Evolutionary conservation across 2,329 filamentous ascomycete species (phyloP).

Genomic region (Colletotrichum chlorophyti): DNA sequence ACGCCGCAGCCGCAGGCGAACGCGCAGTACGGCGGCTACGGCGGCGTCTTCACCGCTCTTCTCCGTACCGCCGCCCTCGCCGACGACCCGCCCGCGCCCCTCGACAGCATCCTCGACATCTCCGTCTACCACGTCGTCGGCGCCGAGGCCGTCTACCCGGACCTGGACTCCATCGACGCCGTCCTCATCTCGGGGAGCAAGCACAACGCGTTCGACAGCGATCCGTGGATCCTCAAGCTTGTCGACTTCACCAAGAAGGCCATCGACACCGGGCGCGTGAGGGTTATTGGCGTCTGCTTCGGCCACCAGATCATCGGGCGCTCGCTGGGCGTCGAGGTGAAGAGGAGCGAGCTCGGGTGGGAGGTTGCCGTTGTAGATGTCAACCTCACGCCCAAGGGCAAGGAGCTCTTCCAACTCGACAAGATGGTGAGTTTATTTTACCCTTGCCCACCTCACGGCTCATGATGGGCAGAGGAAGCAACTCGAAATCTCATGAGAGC

Average conservation of each 20-base stretch:
- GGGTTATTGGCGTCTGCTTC: constrained; percentile 84
- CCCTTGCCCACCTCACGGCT: not conserved
- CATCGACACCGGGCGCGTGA: constrained; percentile 66
- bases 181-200: constrained; percentile 81
- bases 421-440: constrained; percentile 58
- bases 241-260: constrained; percentile 70
- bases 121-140: constrained; percentile 75
- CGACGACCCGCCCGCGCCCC: constrained; percentile 46
- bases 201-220: constrained; percentile 75
- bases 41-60: constrained; percentile 70
- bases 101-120: constrained; percentile 60
- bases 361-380: constrained; percentile 79
- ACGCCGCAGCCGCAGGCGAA: constrained; percentile 71
- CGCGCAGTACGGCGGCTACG: constrained; percentile 74
- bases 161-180: constrained; percentile 78
- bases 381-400: constrained; percentile 72
- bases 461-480: too few relatives aligned
- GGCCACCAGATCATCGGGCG: constrained; percentile 86
- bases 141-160: constrained; percentile 71
- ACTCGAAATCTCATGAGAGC: not conserved
- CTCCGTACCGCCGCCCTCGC: constrained; percentile 60
- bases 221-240: constrained; percentile 78
- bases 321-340: constrained; percentile 73
- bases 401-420: constrained; percentile 73
- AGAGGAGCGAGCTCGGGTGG: constrained; percentile 74